Conservation (phyloP, 805 yeast genomes). For the Hanseniaspora nectarophila region DNA sequence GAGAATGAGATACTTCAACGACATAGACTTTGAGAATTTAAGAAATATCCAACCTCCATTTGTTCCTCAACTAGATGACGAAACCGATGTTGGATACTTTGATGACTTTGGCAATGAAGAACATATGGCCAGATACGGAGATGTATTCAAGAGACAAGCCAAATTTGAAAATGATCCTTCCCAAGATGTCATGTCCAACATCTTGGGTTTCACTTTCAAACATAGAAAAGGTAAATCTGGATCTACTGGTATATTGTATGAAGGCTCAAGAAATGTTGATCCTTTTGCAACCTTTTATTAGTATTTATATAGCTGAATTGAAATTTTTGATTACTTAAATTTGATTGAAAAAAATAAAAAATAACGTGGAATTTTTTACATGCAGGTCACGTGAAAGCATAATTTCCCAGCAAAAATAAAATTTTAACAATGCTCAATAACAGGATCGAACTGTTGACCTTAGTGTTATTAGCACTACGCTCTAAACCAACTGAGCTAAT, state of each 20-base stretch:
- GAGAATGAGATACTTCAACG: constrained; percentile 69
- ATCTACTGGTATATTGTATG: constrained; percentile 28
- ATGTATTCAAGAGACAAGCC: constrained; percentile 89
- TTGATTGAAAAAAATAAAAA: neutral
- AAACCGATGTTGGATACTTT: constrained; percentile 96
- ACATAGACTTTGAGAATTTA: constrained; percentile 63
- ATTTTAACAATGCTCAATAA: constrained; percentile 9
- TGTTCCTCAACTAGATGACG: constrained; percentile 91
- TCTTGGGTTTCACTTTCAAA: constrained; percentile 92
- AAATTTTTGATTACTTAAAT: too few species aligned
- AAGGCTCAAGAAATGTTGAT: constrained; percentile 29
- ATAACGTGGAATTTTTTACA: neutral
- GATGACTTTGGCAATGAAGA: constrained; percentile 95
- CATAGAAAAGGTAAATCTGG: constrained; percentile 45
- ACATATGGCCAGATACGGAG: constrained; percentile 95
- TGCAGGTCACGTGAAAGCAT: neutral
- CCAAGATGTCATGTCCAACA: constrained; percentile 51
- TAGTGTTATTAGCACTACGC: constrained; percentile 16
- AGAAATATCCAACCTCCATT: constrained; percentile 78
- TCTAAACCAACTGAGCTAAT: constrained; percentile 15
- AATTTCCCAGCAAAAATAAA: neutral
- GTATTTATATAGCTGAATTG: too few species aligned
- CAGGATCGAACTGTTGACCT: constrained; percentile 16
- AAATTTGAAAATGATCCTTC: constrained; percentile 56
- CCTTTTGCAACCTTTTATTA: constrained; percentile 31